These are phyloP conservation scores for Phytophthora crassamura DNA, from an alignment of 352 stramenopile genomes.

Conservation along the genomic window DNA sequence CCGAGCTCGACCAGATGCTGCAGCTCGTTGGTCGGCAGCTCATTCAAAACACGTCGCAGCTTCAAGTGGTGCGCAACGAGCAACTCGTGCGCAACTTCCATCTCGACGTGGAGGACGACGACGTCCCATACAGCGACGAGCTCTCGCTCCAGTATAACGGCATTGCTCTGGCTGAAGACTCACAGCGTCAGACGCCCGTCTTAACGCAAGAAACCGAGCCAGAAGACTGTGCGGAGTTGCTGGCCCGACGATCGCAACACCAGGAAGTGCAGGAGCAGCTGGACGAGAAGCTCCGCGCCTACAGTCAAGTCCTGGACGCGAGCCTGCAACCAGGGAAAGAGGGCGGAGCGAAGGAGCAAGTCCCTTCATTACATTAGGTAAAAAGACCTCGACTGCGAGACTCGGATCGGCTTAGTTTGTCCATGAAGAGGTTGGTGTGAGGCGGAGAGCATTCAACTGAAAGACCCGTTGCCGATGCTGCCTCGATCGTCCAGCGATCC, in stretches of 20 bases:
- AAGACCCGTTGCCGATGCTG: conserved; percentile 44
- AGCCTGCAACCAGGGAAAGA: conserved; percentile 1
- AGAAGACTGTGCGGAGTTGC: conserved; percentile 7
- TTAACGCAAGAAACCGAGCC: background rate
- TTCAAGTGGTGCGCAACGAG: conserved; percentile 62
- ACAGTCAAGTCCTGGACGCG: conserved; percentile 39
- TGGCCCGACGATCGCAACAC: conserved; percentile 41
- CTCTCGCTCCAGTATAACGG: conserved; percentile 21
- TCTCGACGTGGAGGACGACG: conserved; percentile 21
- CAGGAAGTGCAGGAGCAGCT: conserved; percentile 42
- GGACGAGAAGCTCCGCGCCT: conserved; percentile 46
- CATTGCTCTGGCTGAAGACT: conserved; percentile 1
- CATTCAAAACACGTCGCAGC: conserved; percentile 68
- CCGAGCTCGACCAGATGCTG: conserved; percentile 66
- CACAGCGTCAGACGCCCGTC: background rate
- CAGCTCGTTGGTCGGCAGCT: conserved; percentile 71
- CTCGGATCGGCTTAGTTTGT: conserved; percentile 16
- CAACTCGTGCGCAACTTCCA: conserved; percentile 31
- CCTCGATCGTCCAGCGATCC: conserved; percentile 39
- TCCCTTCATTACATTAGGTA: conserved; percentile 41
- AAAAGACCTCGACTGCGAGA: conserved; percentile 30
- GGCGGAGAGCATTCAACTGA: conserved; percentile 32
- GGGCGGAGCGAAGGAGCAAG: conserved; percentile 24
- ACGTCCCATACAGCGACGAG: conserved; percentile 18
- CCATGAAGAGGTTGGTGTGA: conserved; percentile 28